Percentiles rank a stretch among this genome's conserved stretches.
Evolutionary conservation across 495 filamentous ascomycete genomes (phyloP).

Genomic region (Achaetomiella virescens): DNA sequence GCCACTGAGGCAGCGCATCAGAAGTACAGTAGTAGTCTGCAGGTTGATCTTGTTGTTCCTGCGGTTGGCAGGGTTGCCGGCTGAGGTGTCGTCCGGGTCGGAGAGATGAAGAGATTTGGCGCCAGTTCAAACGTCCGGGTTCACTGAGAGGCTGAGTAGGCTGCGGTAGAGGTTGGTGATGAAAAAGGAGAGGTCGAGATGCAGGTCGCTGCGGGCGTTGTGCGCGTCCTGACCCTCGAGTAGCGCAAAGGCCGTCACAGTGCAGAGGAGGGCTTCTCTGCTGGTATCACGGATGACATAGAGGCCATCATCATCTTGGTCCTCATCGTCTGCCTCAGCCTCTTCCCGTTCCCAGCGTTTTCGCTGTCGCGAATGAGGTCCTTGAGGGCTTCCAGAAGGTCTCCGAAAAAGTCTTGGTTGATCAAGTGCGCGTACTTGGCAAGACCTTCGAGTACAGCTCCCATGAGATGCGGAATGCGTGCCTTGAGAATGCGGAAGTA

Average conservation of each 20-base stretch:
- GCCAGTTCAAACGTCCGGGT: conserved; percentile 80
- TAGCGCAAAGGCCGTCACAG: conserved; percentile 89
- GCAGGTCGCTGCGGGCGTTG: conserved; percentile 52
- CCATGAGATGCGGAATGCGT: conserved; percentile 75
- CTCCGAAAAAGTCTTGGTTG: conserved; percentile 97
- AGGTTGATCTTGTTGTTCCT: conserved; percentile 72
- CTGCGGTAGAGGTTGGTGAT: conserved; percentile 84
- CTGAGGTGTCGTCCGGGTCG: conserved; percentile 55
- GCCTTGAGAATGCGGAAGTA: conserved; percentile 93
- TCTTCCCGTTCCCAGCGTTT: conserved; percentile 29
- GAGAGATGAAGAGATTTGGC: conserved; percentile 72
- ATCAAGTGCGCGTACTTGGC: conserved; percentile 89
- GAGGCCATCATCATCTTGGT: conserved; percentile 33
- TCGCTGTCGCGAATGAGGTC: conserved; percentile 75
- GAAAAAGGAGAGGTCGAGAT: conserved; percentile 92
- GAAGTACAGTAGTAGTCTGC: conserved; percentile 82
- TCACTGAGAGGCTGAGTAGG: conserved; percentile 66
- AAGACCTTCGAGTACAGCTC: conserved; percentile 80
- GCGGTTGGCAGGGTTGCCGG: conserved; percentile 17
- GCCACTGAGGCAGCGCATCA: conserved; percentile 75
- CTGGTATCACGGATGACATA: conserved; percentile 56
- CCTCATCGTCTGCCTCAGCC: conserved; percentile 12
- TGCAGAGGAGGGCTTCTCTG: conserved; percentile 87
- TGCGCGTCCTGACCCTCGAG: conserved; percentile 85
- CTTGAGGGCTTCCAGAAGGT: conserved; percentile 86